Evolutionary conservation across 192 early-diverging fungal species (phyloP).

Genomic region (Coemansia sp.): DNA sequence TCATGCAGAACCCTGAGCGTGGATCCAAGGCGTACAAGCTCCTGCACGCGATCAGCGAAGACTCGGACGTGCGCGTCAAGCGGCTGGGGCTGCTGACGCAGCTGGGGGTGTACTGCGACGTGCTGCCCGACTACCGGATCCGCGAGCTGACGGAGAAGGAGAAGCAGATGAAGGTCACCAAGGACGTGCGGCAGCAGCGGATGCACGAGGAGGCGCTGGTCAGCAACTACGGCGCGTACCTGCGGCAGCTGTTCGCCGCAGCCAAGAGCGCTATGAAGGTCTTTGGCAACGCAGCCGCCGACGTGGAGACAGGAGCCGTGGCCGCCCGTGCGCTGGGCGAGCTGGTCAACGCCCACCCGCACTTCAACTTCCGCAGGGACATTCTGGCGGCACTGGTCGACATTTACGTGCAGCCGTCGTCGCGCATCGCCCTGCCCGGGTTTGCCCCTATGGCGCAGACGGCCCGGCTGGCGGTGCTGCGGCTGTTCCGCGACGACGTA

Average conservation of each 20-base stretch:
- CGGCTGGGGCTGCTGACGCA: conserved; percentile 84
- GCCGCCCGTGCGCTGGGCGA: conserved; percentile 83
- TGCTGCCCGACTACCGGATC: conserved; percentile 94
- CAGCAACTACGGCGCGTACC: conserved; percentile 79
- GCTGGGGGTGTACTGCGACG: conserved; percentile 91
- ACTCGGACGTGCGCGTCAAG: conserved; percentile 63
- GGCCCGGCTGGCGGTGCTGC: conserved; percentile 73
- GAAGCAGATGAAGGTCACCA: conserved; percentile 71
- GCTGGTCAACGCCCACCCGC: conserved; percentile 76
- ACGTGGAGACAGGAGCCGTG: conserved; percentile 55
- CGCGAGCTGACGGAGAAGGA: conserved; percentile 84
- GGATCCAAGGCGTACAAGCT: conserved; percentile 63
- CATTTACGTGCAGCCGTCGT: conserved; percentile 54
- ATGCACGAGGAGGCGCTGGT: conserved; percentile 85
- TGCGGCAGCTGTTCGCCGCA: conserved; percentile 68
- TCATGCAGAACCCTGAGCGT: conserved; percentile 84
- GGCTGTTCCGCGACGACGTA: conserved; percentile 82
- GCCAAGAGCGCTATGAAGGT: conserved; percentile 41
- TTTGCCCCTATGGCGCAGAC: conserved; percentile 65
- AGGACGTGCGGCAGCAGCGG: conserved; percentile 87
- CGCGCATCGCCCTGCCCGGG: conserved; percentile 65
- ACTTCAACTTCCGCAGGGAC: conserved; percentile 96
- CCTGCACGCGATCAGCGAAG: conserved; percentile 65
- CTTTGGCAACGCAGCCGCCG: conserved; percentile 27
- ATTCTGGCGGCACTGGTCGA: conserved; percentile 80